Evolutionary conservation across 345 rosid species (phyloP), one percentile per base, ranked within the genome.

Genomic region (Citrus glauca): DNA sequence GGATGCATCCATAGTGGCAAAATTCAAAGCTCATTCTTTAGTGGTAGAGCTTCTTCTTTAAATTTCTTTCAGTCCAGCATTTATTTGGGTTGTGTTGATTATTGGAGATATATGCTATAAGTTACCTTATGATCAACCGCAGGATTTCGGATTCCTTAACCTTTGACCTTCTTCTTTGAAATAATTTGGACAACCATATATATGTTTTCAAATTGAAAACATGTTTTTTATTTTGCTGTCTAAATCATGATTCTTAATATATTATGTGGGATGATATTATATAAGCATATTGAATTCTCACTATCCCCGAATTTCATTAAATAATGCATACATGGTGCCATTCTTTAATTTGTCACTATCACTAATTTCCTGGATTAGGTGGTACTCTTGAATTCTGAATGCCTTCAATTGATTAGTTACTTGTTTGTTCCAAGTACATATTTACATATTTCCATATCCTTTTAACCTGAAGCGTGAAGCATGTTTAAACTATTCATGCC

Each of bases 1-100:
- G 0, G 97, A 96, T 83, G 98, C 97, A 24, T 85, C 95, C 22
- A 89, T 94, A 61, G 86, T 91, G 63, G 86, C 91, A 45, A 94
- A 87, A 75, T 90, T 94, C 76, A 88, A 80, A 13, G 97, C 98
- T 78, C 99, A 96, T 87, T 75, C 90, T 64, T 89, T 94, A 56
- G 99, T 96, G 95, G 99, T 96, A 87, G 82, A 82, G 30, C 65
- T 42, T 78, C 27, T 80, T 24, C 40, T 19, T 37, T 74, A 2
- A 42, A 38, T 60, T 72, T 40, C 42, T 45, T 30, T 42, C n/a
- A 25, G 20, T 56, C 13, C 19, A 50, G 40, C 40, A 17, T 17
- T 66, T 68, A 50, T 61, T 55, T 24, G 2, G 1, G 1, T 73
- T 45, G 3, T 64, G 68, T 61, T 78, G 38, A 50, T 60, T 27